These are phyloP conservation scores for Colletotrichum plurivorum DNA, from an alignment of 2,329 filamentous ascomycete species.

Conservation along the genomic window DNA sequence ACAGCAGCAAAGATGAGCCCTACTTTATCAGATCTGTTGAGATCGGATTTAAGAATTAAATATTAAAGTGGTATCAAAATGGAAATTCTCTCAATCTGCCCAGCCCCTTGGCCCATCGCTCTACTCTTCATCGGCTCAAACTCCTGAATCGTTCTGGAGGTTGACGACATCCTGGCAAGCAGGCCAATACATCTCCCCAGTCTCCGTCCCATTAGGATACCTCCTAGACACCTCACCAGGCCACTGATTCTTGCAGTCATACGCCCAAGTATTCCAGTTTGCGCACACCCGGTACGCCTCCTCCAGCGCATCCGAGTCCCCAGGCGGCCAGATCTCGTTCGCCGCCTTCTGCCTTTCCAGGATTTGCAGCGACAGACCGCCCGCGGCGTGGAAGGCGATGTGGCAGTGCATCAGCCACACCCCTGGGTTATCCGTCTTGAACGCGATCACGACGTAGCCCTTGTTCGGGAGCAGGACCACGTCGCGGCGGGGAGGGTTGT, in stretches of 20 bases:
- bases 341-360: conserved; percentile 21
- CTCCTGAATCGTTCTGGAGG: conserved; percentile 26
- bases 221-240: not conserved
- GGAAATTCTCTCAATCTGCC: no score
- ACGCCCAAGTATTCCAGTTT: conserved; percentile 31
- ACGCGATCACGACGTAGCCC: conserved; percentile 63
- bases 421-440: conserved; percentile 64
- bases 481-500: conserved; percentile 66
- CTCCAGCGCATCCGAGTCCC: not conserved
- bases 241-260: conserved; percentile 33
- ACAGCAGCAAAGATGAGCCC: no score
- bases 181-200: not conserved
- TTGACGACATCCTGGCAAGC: conserved; percentile 10
- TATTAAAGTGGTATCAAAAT: no score
- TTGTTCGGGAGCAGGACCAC: conserved; percentile 60
- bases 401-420: conserved; percentile 66
- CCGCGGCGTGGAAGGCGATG: conserved; percentile 61
- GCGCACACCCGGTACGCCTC: conserved; percentile 18
- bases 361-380: conserved; percentile 24
- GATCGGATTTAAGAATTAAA: no score
- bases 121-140: no score
- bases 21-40: no score
- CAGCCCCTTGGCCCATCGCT: not conserved
- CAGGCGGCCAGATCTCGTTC: conserved; percentile 22
- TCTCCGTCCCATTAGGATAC: conserved; percentile 3